Evolutionary conservation across 1,284 basidiomycete species (phyloP).

Genomic region (Austroboletus novae-zelandiae): DNA sequence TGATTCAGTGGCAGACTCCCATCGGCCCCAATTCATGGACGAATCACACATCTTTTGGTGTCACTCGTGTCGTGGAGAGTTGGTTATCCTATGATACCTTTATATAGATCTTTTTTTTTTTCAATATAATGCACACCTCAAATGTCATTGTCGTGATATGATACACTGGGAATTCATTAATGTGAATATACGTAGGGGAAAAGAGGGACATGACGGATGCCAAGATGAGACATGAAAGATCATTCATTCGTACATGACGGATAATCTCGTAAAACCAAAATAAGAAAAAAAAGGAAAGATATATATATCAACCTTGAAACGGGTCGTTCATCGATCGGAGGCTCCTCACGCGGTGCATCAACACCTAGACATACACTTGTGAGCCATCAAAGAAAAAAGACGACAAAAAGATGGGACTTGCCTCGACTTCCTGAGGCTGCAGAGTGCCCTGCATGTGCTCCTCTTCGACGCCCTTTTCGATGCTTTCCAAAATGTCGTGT

Average conservation of each 20-base stretch:
- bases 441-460: slow-evolving; percentile 62
- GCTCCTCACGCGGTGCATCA: slow-evolving; percentile 57
- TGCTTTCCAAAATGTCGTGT: slow-evolving; percentile 70
- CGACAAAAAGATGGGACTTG: slow-evolving; percentile 33
- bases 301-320: slow-evolving; percentile 28
- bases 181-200: slow-evolving; percentile 15
- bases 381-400: neutral
- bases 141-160: slow-evolving; percentile 1
- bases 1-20: slow-evolving; percentile 20
- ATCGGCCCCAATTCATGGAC: slow-evolving; percentile 70
- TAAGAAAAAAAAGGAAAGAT: too few species aligned
- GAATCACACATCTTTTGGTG: slow-evolving; percentile 87
- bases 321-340: slow-evolving; percentile 53
- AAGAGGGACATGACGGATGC: neutral
- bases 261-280: too few species aligned
- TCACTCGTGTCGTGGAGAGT: slow-evolving; percentile 71
- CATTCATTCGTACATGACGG: neutral
- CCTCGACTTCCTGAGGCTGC: slow-evolving; percentile 66
- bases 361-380: slow-evolving; percentile 42
- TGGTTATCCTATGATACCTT: slow-evolving; percentile 63
- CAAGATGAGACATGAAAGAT: slow-evolving; percentile 5
- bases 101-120: neutral
- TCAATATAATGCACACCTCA: too few species aligned
- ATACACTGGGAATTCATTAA: slow-evolving; percentile 24
- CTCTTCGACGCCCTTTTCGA: slow-evolving; percentile 71